Base-by-base conservation (phyloP, 2,329 filamentous ascomycete genomes). In the Nigrospora oryzae region DNA sequence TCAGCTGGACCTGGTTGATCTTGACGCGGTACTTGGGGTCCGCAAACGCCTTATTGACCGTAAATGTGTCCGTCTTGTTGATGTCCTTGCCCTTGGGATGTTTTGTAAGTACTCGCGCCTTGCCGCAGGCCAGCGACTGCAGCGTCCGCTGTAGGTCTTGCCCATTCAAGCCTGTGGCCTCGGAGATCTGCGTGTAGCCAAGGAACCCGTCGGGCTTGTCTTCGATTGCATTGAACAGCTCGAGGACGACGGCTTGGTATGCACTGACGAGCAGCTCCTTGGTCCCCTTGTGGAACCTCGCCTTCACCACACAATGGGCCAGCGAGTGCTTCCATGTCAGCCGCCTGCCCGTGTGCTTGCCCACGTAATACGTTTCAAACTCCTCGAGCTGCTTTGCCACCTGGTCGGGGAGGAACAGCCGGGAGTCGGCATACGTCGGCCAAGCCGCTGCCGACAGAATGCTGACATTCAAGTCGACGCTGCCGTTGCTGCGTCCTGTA, bases 1-100 rank as follows among this genome's bases (percentile, higher is more conserved):
- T 94, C 42, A 96, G 77, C 66, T 98, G 93, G 55, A 98, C 93
- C 66, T 96, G 91, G 68, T 97, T 98, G 71, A 98, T 96, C 71
- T 98, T 98, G 68, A 98, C 83, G 46, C 89, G 82, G 65, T 87
- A 86, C 64, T 93, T 95, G 16, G 83, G 76, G 59, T 96, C 85
- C 3, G 70, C 70, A 65, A 98, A 98, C 14, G 63, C 62, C 38
- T 75, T 65, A 67, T 96, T 96, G 58, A 95, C 83, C 0, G 79
- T 80, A 58, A 98, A 98, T 0, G 83, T 86, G 65, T 98, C 94
- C 0, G 79, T 87, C 1, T 71, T 59, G 47, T 77, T 76, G 53
- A 98, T 81, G 0, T 98, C 90, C 44, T 83, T 81, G 43, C 87
- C 84, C 63, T 87, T 89, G 33, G 93, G 93, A 49, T 84, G 79